phyloP scores from a whole-genome alignment of 2,329 filamentous ascomycete species.

The Ophiosphaerella herpotricha region DNA sequence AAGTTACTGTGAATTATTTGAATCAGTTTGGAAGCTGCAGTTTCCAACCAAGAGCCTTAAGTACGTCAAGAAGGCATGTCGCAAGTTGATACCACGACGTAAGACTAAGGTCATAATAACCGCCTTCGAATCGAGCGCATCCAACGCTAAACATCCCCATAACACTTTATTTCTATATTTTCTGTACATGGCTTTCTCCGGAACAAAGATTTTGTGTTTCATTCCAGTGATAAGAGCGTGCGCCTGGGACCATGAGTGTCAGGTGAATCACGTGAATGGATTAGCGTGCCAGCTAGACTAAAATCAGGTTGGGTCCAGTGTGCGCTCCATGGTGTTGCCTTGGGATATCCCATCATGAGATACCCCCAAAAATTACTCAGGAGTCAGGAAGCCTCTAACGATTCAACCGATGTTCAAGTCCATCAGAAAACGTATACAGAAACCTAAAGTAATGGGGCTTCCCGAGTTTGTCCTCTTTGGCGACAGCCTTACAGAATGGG shows the following conservation, averaged over 20 bases:
- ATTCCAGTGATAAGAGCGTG: too few relatives aligned
- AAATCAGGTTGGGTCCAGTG: not conserved
- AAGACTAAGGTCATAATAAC: slow-evolving; percentile 26
- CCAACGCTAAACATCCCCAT: not conserved
- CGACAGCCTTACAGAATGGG: slow-evolving; percentile 41
- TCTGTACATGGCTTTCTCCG: too few relatives aligned
- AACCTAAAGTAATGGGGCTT: not conserved
- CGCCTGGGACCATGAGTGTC: not conserved
- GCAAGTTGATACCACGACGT: not conserved
- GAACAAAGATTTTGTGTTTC: too few relatives aligned
- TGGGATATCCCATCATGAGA: too few relatives aligned
- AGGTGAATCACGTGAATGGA: slow-evolving; percentile 5
- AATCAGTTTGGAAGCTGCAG: too few relatives aligned
- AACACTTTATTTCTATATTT: too few relatives aligned
- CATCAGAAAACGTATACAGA: not conserved
- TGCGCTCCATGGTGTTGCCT: not conserved
- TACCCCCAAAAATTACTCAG: too few relatives aligned
- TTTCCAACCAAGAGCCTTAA: not conserved
- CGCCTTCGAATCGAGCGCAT: slow-evolving; percentile 1
- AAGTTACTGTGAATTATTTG: not conserved
- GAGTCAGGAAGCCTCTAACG: too few relatives aligned
- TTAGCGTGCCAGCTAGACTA: slow-evolving; percentile 5
- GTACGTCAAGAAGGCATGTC: not conserved
- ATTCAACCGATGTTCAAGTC: not conserved
- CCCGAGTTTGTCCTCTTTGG: slow-evolving; percentile 42